A percentile compares a stretch with the other conserved stretches of the same genome.
phyloP scores from a whole-genome alignment of 2,329 filamentous ascomycete species.

The Rosellinia necatrix region DNA sequence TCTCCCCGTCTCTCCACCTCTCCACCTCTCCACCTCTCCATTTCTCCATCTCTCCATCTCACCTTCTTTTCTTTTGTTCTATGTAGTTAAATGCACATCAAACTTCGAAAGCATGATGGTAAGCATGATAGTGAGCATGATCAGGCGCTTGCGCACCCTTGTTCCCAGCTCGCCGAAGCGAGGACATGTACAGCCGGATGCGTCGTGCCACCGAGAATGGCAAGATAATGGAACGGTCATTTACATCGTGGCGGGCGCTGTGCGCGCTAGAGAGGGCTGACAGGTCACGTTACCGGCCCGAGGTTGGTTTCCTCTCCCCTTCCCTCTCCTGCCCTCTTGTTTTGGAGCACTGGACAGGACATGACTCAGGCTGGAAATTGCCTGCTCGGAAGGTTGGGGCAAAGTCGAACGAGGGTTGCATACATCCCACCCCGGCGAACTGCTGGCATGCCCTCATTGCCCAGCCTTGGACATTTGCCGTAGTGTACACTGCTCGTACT shows the following conservation, averaged over 20 bases:
- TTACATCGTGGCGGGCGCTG: constrained; percentile 10
- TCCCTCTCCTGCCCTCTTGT: background rate
- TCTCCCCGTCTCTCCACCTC: no score
- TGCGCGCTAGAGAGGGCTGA: constrained; percentile 22
- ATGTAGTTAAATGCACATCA: no score
- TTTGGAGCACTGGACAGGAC: background rate
- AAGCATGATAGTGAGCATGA: constrained; percentile 11
- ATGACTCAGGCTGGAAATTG: constrained; percentile 14
- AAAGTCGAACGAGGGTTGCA: constrained; percentile 28
- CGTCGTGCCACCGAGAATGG: constrained; percentile 21
- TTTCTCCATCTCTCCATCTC: no score
- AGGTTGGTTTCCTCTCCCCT: background rate
- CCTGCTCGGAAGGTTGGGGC: background rate
- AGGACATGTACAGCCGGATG: constrained; percentile 9
- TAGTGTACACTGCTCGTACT: constrained; percentile 21
- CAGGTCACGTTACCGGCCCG: constrained; percentile 23
- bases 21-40: no score
- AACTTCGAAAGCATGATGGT: constrained; percentile 15
- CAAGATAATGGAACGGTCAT: constrained; percentile 18
- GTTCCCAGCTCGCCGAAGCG: constrained; percentile 9
- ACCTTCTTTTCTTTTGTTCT: no score
- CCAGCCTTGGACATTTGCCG: constrained; percentile 21
- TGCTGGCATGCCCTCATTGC: constrained; percentile 14
- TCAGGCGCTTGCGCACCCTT: constrained; percentile 4
- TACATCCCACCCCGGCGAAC: constrained; percentile 19